Base-by-base conservation (phyloP, 2,329 filamentous ascomycete genomes). In the Microdochium bolleyi region DNA sequence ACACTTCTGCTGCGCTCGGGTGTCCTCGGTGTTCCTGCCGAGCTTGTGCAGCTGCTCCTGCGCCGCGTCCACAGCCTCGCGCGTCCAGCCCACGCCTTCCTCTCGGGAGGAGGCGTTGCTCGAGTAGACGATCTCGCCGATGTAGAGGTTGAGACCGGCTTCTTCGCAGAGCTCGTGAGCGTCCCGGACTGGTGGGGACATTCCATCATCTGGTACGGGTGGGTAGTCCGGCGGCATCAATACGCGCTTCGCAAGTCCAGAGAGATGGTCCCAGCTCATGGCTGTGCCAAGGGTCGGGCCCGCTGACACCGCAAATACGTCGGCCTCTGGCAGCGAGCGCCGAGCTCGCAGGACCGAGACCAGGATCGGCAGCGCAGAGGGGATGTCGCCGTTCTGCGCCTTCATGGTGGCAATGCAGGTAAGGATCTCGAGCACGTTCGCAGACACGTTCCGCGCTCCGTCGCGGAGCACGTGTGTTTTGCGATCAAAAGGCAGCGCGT, bases 51-150 rank as follows among this genome's bases (percentile, higher is more conserved):
- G 76, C 61, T 83, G 84, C 55, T 84, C 77, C 68, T 92, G 91
- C 2, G 91, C 87, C 1, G 88, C 73, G 59, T 92, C 87, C 30
- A 95, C 89, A 24, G 87, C 91, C 57, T 96, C 89, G 52, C 90
- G 82, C 1, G 92, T 96, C 92, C 92, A 97, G 5, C 84, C 84
- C 2, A 96, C 75, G 0, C 91, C 92, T 55, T 87, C 85, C 49
- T 89, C 84, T 50, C 75, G 73, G 19, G 66, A 68, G 3, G 64
- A 55, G 3, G 74, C 71, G 21, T 49, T 46, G 19, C n/a, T 80
- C 0, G 89, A 82, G 67, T 88, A 96, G 30, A 97, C 78, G 51
- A 97, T 95, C 71, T 97, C 92, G 54, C 92, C 92, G 57, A 97
- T 92, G 68, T 96, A 94, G 24, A 91, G 79, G 76, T 90, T 91